A percentile compares a stretch with the other conserved stretches of the same genome.
Conservation (phyloP, 1,139 yeast genomes). For the Saccharomyces hybrid region DNA sequence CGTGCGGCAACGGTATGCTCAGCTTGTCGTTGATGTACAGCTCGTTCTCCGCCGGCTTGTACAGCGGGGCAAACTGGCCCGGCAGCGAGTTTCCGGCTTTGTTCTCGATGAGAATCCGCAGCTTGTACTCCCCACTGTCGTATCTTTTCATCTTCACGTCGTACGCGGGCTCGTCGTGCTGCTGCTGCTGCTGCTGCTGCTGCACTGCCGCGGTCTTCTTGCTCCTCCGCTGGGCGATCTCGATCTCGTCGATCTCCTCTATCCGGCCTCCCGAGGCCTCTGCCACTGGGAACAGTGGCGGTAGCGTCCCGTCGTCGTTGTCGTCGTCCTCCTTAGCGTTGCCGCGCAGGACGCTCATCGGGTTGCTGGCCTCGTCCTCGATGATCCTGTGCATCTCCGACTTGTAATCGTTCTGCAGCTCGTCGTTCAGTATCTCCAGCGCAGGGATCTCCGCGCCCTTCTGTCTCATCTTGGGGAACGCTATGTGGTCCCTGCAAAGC, state of each 20-base stretch:
- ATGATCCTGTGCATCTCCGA: constrained; percentile 12
- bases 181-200: not conserved
- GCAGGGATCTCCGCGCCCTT: constrained; percentile 43
- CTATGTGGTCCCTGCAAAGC: constrained; percentile 36
- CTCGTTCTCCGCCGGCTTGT: not conserved
- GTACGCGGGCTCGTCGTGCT: not conserved
- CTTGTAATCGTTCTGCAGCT: constrained; percentile 13
- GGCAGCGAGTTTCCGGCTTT: not conserved
- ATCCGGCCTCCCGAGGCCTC: not conserved
- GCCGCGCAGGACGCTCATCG: constrained; percentile 15
- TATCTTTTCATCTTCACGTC: not conserved
- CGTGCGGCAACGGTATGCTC: not conserved
- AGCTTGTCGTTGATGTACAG: not conserved
- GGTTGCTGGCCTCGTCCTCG: constrained; percentile 12
- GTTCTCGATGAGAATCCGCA: not conserved
- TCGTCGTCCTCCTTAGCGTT: constrained; percentile 11
- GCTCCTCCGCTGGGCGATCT: not conserved
- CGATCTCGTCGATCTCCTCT: constrained; percentile 4
- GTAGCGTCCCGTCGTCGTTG: constrained; percentile 9
- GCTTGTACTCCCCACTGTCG: not conserved
- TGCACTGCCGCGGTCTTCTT: not conserved
- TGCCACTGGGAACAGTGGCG: constrained; percentile 17
- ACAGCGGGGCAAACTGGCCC: not conserved
- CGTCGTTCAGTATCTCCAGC: constrained; percentile 18
- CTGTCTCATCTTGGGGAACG: constrained; percentile 51